A percentile compares a stretch with the other conserved stretches of the same genome.
Conservation (phyloP, 768 basidiomycete genomes). For the Hemileccinum rubropunctum region DNA sequence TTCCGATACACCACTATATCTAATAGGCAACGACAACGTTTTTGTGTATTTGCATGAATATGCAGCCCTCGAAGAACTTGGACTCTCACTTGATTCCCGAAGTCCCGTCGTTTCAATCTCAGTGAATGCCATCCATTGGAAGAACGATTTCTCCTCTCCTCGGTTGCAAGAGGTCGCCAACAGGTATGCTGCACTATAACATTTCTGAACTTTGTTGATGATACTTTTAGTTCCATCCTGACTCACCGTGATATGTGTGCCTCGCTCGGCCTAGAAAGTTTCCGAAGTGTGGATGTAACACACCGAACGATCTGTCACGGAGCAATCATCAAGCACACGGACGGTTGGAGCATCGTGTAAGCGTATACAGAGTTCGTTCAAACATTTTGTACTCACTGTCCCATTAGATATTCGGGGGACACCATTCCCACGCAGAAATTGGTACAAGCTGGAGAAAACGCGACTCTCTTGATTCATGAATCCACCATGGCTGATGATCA, state of each 20-base stretch:
- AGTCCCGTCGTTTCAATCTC: constrained; percentile 56
- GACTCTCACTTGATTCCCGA: constrained; percentile 45
- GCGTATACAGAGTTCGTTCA: constrained; percentile 8
- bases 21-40: constrained; percentile 58
- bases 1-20: constrained; percentile 60
- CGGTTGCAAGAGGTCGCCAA: background rate
- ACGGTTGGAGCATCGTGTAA: constrained; percentile 49
- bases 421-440: constrained; percentile 75
- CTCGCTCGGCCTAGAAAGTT: constrained; percentile 53
- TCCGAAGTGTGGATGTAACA: constrained; percentile 67
- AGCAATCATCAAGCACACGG: constrained; percentile 57
- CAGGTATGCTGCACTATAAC: constrained; percentile 4
- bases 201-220: background rate
- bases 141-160: constrained; percentile 35
- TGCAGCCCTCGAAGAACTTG: constrained; percentile 68
- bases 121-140: constrained; percentile 54
- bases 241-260: constrained; percentile 46
- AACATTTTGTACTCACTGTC: background rate
- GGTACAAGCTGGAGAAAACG: constrained; percentile 57
- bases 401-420: constrained; percentile 83
- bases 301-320: constrained; percentile 79
- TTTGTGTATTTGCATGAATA: constrained; percentile 73
- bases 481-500: constrained; percentile 90
- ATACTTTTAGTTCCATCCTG: constrained; percentile 39
- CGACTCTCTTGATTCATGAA: constrained; percentile 90